Base-by-base conservation (phyloP, 352 stramenopile genomes). In the Pythium folliculosum region DNA sequence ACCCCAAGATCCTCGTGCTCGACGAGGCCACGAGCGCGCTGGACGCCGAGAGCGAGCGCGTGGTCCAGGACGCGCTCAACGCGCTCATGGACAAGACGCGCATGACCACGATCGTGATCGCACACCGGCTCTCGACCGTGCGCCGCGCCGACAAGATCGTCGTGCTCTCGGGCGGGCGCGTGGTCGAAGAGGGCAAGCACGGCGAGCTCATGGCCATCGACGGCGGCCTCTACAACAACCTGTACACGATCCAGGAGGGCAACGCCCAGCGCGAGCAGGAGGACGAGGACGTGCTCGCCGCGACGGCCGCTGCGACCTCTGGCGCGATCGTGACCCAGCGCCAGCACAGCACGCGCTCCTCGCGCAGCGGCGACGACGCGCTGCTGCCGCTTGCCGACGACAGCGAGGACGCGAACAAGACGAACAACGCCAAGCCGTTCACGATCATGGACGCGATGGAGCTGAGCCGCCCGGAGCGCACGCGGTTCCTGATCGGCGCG, bases 21-120 rank as follows among this genome's bases (percentile, higher is more conserved):
- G 54, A 61, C 43, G 54, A 61, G 44, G 54, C 54, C 27, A 61
- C 54, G 22, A 61, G 54, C 23, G 54, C 54, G 30, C 23, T 60
- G 53, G 53, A 60, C 35, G 40, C 8, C 16, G 5, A 60, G 22
- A 60, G 53, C 32, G 53, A 60, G 22, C 54, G 54, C 23, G 23
- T 51, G 3, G 54, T 61, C n/a, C 54, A 61, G 38, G 19, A 19
- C 5, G 61, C 51, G n/a, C 23, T 69, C 4, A 63, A 70, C 27
- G 44, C 66, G 40, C 38, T 74, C 16, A 70, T 71, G 61, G 55
- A 57, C n/a, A 47, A 63, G 38, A 65, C 35, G 12, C 59, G 65
- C 4, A 67, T 62, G 56, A 74, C 68, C 25, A 71, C 68, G 44
- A 13, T 77, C 12, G 64, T 75, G 47, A 77, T 77, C 58, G 68